phyloP scores from a whole-genome alignment of 2,329 filamentous ascomycete species.

The Aquanectria penicillioides region DNA sequence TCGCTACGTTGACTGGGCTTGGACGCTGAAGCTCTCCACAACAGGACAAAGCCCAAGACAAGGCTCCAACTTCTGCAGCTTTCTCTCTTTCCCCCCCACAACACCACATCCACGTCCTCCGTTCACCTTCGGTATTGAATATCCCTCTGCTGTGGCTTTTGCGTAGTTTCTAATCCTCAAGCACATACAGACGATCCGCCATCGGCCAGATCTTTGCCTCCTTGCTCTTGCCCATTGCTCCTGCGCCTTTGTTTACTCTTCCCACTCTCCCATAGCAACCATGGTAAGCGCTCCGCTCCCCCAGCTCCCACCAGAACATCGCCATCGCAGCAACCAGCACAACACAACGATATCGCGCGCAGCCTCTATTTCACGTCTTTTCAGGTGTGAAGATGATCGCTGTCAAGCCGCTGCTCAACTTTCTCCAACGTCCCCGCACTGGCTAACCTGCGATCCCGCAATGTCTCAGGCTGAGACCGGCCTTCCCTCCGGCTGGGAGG shows the following conservation, averaged over 20 bases:
- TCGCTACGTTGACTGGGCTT: constrained; percentile 11
- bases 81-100: neutral
- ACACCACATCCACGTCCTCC: neutral
- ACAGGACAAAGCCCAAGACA: constrained; percentile 4
- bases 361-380: too few relatives aligned
- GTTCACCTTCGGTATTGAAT: neutral
- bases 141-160: constrained; percentile 1
- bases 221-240: neutral
- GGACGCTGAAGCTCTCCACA: constrained; percentile 22
- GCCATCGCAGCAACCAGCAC: neutral
- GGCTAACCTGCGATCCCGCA: constrained; percentile 15
- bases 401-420: neutral
- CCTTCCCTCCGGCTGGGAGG: constrained; percentile 89
- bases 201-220: neutral
- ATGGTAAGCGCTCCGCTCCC: constrained; percentile 21
- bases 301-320: neutral
- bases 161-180: neutral
- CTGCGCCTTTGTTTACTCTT: constrained; percentile 11
- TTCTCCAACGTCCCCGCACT: neutral
- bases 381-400: too few relatives aligned
- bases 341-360: neutral
- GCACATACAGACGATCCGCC: neutral
- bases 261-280: constrained; percentile 15
- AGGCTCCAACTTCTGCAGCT: neutral
- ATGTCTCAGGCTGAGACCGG: constrained; percentile 73